Base-by-base conservation (phyloP, 768 basidiomycete genomes). In the Russula emetica region DNA sequence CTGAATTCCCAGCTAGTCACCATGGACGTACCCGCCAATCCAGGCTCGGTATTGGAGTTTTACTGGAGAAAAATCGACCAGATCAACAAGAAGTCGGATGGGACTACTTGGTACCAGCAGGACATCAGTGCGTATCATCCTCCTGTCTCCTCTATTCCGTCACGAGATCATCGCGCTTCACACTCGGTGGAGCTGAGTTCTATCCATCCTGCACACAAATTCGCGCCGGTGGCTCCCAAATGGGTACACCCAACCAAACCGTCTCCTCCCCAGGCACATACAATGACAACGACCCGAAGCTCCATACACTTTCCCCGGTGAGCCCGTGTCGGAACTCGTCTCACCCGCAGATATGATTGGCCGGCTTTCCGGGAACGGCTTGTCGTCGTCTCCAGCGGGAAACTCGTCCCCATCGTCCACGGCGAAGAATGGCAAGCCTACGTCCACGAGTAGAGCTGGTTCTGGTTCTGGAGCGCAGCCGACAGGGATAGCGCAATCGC, bases 111-210 rank as follows among this genome's bases (percentile, higher is more conserved):
- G 75, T 70, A 69, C 40, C 73, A 74, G 64, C 55, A 64, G 54
- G 68, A 72, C 50, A 62, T 74, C 68, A 65, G 72, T 73, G 55
- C 59, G 73, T 70, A 47, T 34, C 32, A 10, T 18, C 47, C 10
- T 44, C 36, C 22, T 38, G 47, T 20, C 28, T 30, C 28, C 28
- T 28, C 3, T 92, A 63, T 72, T 91, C 70, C 86, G 90, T 1
- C 85, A 90, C 72, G 90, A 92, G 71, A 86, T 92, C 73, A 85
- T 92, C 72, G 85, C 86, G 10, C 82, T 92, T 14, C 90, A 92
- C 70, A 1, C 11, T 70, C 20, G 84, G 84, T 5, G 87, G 86
- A 22, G 90, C 88, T 0, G 90, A 93, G 74, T 92, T 91, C 74
- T 92, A 93, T 72, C 85, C 87, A 0, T 82, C 83, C 30, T 93